A percentile compares a stretch with the other conserved stretches of the same genome.
Conservation (phyloP, 208 protist species). For the Porcisia hertigi region DNA sequence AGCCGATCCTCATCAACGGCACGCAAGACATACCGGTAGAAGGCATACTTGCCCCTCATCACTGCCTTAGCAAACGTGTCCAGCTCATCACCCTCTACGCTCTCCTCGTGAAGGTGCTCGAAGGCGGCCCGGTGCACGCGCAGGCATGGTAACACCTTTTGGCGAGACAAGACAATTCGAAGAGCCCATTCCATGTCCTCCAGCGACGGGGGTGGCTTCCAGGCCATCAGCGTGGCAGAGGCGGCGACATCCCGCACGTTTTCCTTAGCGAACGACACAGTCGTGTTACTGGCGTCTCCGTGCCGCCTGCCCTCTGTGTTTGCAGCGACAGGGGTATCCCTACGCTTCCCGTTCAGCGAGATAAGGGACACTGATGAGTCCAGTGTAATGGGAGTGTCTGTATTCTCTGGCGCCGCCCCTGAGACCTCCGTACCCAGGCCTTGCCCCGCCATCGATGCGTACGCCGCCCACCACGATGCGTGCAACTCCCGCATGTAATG, state of each 20-base stretch:
- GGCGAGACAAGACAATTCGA: constrained; percentile 63
- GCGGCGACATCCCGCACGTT: not conserved
- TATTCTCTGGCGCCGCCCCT: not conserved
- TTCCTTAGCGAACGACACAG: not conserved
- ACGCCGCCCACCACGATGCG: constrained; percentile 43
- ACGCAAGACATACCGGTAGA: constrained; percentile 39
- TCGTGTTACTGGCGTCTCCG: not conserved
- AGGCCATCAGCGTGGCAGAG: constrained; percentile 14
- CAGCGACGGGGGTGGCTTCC: constrained; percentile 41
- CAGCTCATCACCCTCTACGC: constrained; percentile 27
- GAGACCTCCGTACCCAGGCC: not conserved
- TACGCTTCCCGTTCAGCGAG: not conserved
- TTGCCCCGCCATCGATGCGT: constrained; percentile 10
- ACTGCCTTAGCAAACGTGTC: constrained; percentile 32
- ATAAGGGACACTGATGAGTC: not conserved
- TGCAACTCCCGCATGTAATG: constrained; percentile 61
- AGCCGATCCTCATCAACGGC: constrained; percentile 37
- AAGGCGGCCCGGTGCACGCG: constrained; percentile 15
- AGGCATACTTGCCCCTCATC: constrained; percentile 24
- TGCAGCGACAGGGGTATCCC: not conserved
- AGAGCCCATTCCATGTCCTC: constrained; percentile 63
- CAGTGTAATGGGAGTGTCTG: not conserved
- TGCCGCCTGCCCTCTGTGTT: not conserved
- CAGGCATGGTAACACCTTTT: constrained; percentile 42
- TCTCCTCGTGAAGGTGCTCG: constrained; percentile 24